Evolutionary conservation across 2,329 filamentous ascomycete genomes (phyloP).

Genomic region (Neonectria neomacrospora): DNA sequence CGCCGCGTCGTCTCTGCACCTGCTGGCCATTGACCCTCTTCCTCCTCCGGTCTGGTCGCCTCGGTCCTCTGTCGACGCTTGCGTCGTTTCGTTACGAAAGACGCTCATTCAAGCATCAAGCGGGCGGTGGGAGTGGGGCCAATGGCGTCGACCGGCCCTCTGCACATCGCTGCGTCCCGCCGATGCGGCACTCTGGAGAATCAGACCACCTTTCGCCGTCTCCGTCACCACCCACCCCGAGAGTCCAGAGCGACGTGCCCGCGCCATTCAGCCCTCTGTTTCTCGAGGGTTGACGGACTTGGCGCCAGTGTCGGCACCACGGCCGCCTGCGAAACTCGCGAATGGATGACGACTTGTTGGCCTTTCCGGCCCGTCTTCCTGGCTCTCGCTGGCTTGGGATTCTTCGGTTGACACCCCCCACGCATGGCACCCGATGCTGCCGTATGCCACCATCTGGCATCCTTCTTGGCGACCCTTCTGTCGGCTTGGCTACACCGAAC

Average conservation of each 20-base stretch:
- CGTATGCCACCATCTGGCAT: not conserved
- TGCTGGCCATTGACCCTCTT: constrained; percentile 9
- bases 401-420: constrained; percentile 37
- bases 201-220: constrained; percentile 35
- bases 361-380: constrained; percentile 36
- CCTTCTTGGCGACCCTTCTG: constrained; percentile 13
- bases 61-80: not conserved
- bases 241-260: constrained; percentile 9
- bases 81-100: constrained; percentile 13
- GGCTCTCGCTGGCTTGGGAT: constrained; percentile 21
- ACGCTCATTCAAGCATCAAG: constrained; percentile 14
- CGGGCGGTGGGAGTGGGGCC: constrained; percentile 27
- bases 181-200: constrained; percentile 22
- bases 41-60: constrained; percentile 3
- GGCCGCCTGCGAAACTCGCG: constrained; percentile 9
- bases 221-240: constrained; percentile 24
- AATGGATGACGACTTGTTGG: constrained; percentile 21
- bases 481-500: constrained; percentile 34
- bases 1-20: constrained; percentile 16
- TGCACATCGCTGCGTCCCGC: constrained; percentile 13
- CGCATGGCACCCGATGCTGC: constrained; percentile 40
- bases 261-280: constrained; percentile 19
- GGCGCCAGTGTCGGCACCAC: constrained; percentile 5
- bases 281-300: constrained; percentile 7
- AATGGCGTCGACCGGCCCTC: constrained; percentile 15